Evolutionary conservation across 2,329 filamentous ascomycete species (phyloP), one percentile per base, ranked within the genome.

Genomic region (Verticillium tricorpus): DNA sequence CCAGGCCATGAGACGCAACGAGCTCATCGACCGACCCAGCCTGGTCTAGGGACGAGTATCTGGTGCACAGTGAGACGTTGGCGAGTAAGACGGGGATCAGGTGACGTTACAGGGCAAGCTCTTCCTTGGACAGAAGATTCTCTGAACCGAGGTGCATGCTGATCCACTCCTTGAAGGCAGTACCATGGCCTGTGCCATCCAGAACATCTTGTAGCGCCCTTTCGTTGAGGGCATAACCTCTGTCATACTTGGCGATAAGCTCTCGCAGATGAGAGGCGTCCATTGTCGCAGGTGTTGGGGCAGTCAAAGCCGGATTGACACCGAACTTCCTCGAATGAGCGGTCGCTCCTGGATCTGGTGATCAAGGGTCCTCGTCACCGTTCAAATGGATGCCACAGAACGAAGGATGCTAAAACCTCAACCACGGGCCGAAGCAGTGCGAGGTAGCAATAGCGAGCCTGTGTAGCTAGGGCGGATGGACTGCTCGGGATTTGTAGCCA

Each of bases 101-200:
- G 56, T 19, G 22, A 68, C 78, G 39, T 71, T 74, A 87, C 84
- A 82, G 69, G 56, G 77, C 76, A 63, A 84, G 73, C 72, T 87
- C 85, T 67, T 86, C 81, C 61, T 73, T 75, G 54, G 80, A 82
- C 50, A 87, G 73, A 14, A 87, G 75, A 31, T 82, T 84, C 64
- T 85, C 82, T 2, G 73, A 68, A 14, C 71, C 72, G 37, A 87
- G 73, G 67, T 84, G 80, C 65, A 76, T 69, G 32, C 74, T 70
- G 17, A 79, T 79, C 85, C 85, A 87, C 56, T 77, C 77, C 3
- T 72, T 69, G 56, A 83, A 72, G 5, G 71, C 69, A 3, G 72
- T 67, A 35, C 74, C 76, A 39, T 72, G 68, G 9, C 74, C 66
- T 1, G 67, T 66, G 60, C 80, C 74, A 14, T 69, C 63, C 40